Percentiles rank a stretch among this genome's conserved stretches.
Evolutionary conservation across 2,329 filamentous ascomycete species (phyloP).

Genomic region (Fusarium tricinctum): DNA sequence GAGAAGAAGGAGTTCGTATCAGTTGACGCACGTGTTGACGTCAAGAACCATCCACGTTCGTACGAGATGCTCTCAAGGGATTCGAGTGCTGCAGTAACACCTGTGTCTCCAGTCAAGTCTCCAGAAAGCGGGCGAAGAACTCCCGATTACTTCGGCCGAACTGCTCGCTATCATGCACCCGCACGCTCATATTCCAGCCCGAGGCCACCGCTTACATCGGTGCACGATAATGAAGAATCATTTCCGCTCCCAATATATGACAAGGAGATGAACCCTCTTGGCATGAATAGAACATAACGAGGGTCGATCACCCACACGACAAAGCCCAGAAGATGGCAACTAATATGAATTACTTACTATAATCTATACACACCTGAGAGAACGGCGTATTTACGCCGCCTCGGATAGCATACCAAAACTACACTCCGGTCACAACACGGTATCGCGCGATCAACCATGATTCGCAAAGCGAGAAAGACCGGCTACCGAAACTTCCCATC

Average conservation of each 20-base stretch:
- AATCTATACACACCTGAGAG: slow-evolving; percentile 27
- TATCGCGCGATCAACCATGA: not conserved
- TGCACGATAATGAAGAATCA: slow-evolving; percentile 61
- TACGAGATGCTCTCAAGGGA: slow-evolving; percentile 85
- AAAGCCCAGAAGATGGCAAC: slow-evolving; percentile 8
- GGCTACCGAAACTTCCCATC: slow-evolving; percentile 2
- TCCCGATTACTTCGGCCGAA: slow-evolving; percentile 69
- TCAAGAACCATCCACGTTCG: slow-evolving; percentile 74
- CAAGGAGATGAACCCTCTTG: slow-evolving; percentile 66
- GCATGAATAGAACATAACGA: slow-evolving; percentile 68
- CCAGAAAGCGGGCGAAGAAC: slow-evolving; percentile 59
- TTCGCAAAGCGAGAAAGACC: slow-evolving; percentile 16
- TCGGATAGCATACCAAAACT: not conserved
- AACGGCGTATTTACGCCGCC: slow-evolving; percentile 6
- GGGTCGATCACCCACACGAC: slow-evolving; percentile 5
- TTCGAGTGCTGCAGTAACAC: slow-evolving; percentile 68
- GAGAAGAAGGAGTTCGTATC: slow-evolving; percentile 87
- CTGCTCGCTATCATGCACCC: slow-evolving; percentile 68
- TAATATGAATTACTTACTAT: slow-evolving; percentile 27
- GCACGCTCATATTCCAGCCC: slow-evolving; percentile 70
- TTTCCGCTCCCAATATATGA: slow-evolving; percentile 54
- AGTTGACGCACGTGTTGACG: slow-evolving; percentile 77
- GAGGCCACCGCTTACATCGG: slow-evolving; percentile 59
- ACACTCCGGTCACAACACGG: not conserved
- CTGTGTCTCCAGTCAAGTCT: slow-evolving; percentile 59